A percentile compares a stretch with the other conserved stretches of the same genome.
Evolutionary conservation across 1,284 basidiomycete species (phyloP).

Genomic region (Sanghuangporus sanghuang): DNA sequence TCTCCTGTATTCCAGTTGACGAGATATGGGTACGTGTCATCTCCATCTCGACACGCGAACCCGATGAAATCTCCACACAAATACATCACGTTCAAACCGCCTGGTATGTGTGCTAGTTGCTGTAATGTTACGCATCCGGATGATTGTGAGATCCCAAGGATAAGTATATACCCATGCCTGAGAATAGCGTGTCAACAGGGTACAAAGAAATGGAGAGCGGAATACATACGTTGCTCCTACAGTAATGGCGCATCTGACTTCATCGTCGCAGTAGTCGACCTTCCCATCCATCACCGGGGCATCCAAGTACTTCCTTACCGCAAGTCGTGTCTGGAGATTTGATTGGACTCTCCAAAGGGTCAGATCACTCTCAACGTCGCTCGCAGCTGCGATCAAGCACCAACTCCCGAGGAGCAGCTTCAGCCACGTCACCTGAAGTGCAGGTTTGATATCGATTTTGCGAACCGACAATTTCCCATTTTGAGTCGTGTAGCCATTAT

Average conservation of each 20-base stretch:
- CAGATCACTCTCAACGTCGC: not conserved
- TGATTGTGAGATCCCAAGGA: not conserved
- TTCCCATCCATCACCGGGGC: conserved; percentile 11
- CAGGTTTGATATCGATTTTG: not conserved
- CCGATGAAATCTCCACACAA: not conserved
- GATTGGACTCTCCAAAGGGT: not conserved
- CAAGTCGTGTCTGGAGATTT: not conserved
- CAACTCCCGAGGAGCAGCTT: conserved; percentile 1
- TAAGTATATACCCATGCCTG: not conserved
- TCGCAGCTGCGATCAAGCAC: conserved; percentile 6
- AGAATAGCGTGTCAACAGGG: not conserved
- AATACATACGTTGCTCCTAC: not conserved
- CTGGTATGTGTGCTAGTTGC: not conserved
- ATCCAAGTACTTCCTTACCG: not conserved
- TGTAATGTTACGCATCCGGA: not conserved
- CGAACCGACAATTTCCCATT: not conserved
- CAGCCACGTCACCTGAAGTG: not conserved
- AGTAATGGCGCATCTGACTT: not conserved
- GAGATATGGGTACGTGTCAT: conserved; percentile 8
- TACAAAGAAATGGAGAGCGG: not conserved
- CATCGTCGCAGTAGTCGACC: not conserved
- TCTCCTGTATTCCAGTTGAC: not conserved
- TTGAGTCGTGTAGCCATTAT: not conserved
- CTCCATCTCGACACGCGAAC: conserved; percentile 6
- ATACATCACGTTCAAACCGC: not conserved